Evolutionary conservation across 2,329 filamentous ascomycete species (phyloP).

Genomic region (Penicillium sp.): DNA sequence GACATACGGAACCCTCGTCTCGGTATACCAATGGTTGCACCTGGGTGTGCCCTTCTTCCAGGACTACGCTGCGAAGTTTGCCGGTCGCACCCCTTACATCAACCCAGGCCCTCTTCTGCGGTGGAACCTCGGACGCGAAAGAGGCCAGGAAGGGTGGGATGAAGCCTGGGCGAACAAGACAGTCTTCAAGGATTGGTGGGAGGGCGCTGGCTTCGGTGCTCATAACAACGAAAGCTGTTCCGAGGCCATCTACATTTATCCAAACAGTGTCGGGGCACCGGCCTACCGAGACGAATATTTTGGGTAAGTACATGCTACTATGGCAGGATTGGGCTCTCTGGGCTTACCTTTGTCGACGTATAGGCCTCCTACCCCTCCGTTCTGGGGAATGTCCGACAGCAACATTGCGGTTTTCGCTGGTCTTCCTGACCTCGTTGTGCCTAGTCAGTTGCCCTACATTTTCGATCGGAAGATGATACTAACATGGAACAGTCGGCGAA

Average conservation of each 20-base stretch:
- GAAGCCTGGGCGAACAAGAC: conserved; percentile 40
- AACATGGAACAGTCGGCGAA: neutral
- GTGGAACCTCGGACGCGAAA: conserved; percentile 29
- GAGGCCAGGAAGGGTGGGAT: conserved; percentile 24
- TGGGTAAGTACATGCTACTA: conserved; percentile 24
- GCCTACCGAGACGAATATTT: neutral
- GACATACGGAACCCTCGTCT: conserved; percentile 25
- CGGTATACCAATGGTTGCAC: conserved; percentile 27
- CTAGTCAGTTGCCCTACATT: conserved; percentile 23
- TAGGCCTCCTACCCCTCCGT: conserved; percentile 26
- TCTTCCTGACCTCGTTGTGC: conserved; percentile 33
- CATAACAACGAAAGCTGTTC: neutral
- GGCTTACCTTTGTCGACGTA: conserved; percentile 16
- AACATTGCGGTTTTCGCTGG: conserved; percentile 31
- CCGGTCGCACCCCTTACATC: conserved; percentile 33
- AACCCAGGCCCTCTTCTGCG: conserved; percentile 35
- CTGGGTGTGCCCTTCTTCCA: conserved; percentile 30
- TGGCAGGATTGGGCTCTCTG: no score
- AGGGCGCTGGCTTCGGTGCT: neutral
- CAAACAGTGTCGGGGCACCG: neutral
- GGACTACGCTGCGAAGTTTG: no score
- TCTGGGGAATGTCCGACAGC: neutral
- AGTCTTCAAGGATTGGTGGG: conserved; percentile 25
- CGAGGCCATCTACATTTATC: neutral
- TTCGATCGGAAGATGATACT: neutral